Base-by-base conservation (phyloP, 2,329 filamentous ascomycete species). In the Cladosporium halotolerans region DNA sequence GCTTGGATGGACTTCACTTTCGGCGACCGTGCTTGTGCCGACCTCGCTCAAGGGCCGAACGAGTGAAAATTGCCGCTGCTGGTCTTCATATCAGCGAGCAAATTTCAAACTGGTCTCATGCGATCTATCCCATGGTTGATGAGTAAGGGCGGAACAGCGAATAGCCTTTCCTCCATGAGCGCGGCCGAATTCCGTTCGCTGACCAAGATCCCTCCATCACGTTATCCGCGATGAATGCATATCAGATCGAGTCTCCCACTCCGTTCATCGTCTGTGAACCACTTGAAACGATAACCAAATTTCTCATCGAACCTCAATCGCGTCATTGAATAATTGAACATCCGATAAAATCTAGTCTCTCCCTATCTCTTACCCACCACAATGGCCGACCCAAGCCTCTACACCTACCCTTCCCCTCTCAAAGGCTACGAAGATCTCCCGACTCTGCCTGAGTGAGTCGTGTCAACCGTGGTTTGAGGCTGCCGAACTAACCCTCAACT, bases 361-460 rank as follows among this genome's bases (percentile, higher is more conserved):
- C 23, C 23, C 23, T 28, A 5, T 28, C 23, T 5, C 23, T 7
- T 28, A 5, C 23, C 23, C 23, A 23, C 32, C 40, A 60, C 40
- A 53, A 79, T 79, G 75, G 70, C 75, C 28, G 76, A 79, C 56
- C 72, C 76, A 52, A 77, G 72, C 9, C 64, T 71, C 18, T 79
- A 79, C 63, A 76, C 76, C 14, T 80, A 80, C 63, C 79, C 76
- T 9, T 80, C 74, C 8, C 79, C 79, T 2, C 66, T 82, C 0
- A 66, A 72, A 59, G 79, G 77, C 19, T 81, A 76, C 55, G 73
- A 78, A 56, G 69, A 72, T 48, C 67, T 72, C 2, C 66, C 74
- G 18, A 73, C 76, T 1, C 68, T 82, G 0, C 62, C 76, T 16
- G 69, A 74, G 63, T 64, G 66, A 47, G 55, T 14, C 31, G 23